Evolutionary conservation across 2,329 filamentous ascomycete genomes (phyloP).

Genomic region (Claviceps paspali): DNA sequence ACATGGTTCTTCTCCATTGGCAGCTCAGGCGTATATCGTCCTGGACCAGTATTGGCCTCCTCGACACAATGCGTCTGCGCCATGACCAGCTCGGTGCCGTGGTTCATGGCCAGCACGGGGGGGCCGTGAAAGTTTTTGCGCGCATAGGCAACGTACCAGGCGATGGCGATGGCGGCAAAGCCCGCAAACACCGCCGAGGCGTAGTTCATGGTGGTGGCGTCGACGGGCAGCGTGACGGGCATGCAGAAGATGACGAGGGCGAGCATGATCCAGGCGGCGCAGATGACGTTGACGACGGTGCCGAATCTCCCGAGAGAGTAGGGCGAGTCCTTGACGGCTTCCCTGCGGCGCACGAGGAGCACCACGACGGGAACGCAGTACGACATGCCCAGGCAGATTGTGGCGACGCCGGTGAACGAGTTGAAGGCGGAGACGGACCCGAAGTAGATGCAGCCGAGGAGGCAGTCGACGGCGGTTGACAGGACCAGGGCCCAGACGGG

Average conservation of each 20-base stretch:
- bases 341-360: constrained; percentile 49
- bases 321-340: constrained; percentile 46
- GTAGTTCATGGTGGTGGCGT: constrained; percentile 47
- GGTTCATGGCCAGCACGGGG: constrained; percentile 12
- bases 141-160: constrained; percentile 49
- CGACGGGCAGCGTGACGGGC: constrained; percentile 46
- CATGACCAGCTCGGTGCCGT: not conserved
- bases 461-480: constrained; percentile 51
- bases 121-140: constrained; percentile 50
- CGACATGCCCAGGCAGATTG: constrained; percentile 60
- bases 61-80: not conserved
- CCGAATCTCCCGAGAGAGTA: constrained; percentile 58
- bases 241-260: constrained; percentile 63
- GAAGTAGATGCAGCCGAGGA: constrained; percentile 67
- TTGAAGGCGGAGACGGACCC: constrained; percentile 64
- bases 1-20: not conserved
- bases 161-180: constrained; percentile 41
- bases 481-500: constrained; percentile 55
- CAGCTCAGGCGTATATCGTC: constrained; percentile 2
- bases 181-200: constrained; percentile 50
- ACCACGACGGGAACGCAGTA: constrained; percentile 66
- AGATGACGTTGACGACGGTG: constrained; percentile 49
- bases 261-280: constrained; percentile 55
- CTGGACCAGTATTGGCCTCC: not conserved
- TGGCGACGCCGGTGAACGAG: constrained; percentile 66